Base-by-base conservation (phyloP, 768 basidiomycete genomes). In the Cystobasidium ongulense region DNA sequence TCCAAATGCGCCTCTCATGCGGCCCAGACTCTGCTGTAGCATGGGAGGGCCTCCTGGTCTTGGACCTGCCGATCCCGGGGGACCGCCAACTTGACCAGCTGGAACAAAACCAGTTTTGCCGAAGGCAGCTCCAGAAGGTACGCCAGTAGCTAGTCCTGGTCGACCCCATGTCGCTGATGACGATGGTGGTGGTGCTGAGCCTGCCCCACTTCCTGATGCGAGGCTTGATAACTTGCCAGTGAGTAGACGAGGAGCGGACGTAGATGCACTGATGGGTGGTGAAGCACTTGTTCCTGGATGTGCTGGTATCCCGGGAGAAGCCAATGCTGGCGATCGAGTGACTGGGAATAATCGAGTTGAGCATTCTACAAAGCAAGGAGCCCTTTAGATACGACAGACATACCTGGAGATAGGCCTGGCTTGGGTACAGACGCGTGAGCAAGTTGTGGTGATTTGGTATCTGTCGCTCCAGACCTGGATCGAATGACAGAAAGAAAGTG, bases 171-270 rank as follows among this genome's bases (percentile, higher is more conserved):
- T 67, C 50, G 65, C 36, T 25, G 65, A 11, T 64, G 63, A 11
- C 17, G 63, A 39, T 3, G 36, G 25, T 27, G 25, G 15, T 17
- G 7, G 2, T 17, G 63, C 4, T 18, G 50, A 33, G 7, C 65
- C 63, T 73, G 65, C 18, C 31, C 59, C 35, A 7, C 75, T 54
- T 3, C 71, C 61, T 18, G 61, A 36, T 0, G 23, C 21, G 0
- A 71, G 68, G 11, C 46, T 64, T 11, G 76, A 78, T 17, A 80
- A 68, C 72, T 78, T 78, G 54, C 77, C 78, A 23, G 78, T 75
- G 50, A 78, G 64, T 64, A 77, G 77, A 29, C 79, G 78, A 13
- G 78, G 78, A 41, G 31, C 41, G 1, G 39, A 36, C 3, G 50
- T 27, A 23, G 65, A 23, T 10, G 46, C 38, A 25, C 39, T 41